Evolutionary conservation across 2,329 filamentous ascomycete genomes (phyloP).

Genomic region (Fusarium poae): DNA sequence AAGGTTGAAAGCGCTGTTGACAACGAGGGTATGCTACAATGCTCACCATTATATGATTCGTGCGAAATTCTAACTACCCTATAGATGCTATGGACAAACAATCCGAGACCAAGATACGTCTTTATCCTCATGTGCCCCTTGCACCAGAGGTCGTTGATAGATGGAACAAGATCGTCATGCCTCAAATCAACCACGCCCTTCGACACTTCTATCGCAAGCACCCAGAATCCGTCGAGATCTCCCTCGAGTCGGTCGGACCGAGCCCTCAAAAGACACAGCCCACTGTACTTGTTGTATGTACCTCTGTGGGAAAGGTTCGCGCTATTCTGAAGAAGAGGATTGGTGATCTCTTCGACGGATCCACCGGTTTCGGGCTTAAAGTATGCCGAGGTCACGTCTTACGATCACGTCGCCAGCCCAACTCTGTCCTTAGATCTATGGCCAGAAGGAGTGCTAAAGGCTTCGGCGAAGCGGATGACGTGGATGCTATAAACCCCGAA

Average conservation of each 20-base stretch:
- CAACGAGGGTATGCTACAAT: slow-evolving; percentile 35
- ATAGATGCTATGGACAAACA: slow-evolving; percentile 47
- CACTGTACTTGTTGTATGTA: slow-evolving; percentile 82
- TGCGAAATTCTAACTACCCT: slow-evolving; percentile 10
- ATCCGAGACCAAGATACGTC: slow-evolving; percentile 61
- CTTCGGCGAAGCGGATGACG: slow-evolving; percentile 56
- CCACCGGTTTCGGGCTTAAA: slow-evolving; percentile 73
- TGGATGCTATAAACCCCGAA: slow-evolving; percentile 73
- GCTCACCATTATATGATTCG: too few species aligned
- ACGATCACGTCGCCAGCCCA: slow-evolving; percentile 65
- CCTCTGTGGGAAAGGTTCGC: slow-evolving; percentile 78
- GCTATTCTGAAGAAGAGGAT: slow-evolving; percentile 78
- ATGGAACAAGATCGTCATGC: slow-evolving; percentile 79
- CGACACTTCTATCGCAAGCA: slow-evolving; percentile 79
- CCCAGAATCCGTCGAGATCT: slow-evolving; percentile 82
- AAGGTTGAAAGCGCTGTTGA: slow-evolving; percentile 30
- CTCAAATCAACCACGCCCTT: slow-evolving; percentile 78
- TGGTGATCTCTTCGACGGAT: slow-evolving; percentile 72
- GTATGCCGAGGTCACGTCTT: slow-evolving; percentile 78
- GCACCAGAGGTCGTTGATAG: slow-evolving; percentile 73
- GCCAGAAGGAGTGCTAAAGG: slow-evolving; percentile 50
- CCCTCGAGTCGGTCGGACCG: slow-evolving; percentile 79
- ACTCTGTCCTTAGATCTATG: slow-evolving; percentile 52
- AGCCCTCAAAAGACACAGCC: slow-evolving; percentile 74
- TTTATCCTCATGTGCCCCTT: slow-evolving; percentile 71